phyloP scores from a whole-genome alignment of 768 basidiomycete species.

The Boletus fagicola region DNA sequence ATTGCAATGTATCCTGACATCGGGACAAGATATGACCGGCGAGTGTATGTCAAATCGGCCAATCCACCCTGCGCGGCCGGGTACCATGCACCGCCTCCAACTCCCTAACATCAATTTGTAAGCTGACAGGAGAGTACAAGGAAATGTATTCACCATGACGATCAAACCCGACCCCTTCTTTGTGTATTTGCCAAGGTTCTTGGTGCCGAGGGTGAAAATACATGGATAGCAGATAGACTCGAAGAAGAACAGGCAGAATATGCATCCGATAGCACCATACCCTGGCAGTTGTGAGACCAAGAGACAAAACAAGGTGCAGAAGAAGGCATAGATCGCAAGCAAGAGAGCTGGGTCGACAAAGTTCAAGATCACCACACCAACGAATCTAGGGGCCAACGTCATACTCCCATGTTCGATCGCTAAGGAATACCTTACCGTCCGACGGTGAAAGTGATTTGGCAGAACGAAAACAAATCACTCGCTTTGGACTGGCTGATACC shows the following conservation, averaged over 20 bases:
- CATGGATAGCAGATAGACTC: conserved; percentile 75
- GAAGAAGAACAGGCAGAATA: conserved; percentile 70
- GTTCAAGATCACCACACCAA: conserved; percentile 58
- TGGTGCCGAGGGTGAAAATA: conserved; percentile 65
- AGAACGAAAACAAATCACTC: conserved; percentile 67
- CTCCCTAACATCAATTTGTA: conserved; percentile 37
- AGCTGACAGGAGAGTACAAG: neutral
- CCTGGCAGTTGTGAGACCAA: conserved; percentile 51
- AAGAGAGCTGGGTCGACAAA: conserved; percentile 65
- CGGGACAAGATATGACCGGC: conserved; percentile 59
- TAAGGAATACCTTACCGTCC: conserved; percentile 43
- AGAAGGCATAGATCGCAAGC: conserved; percentile 50
- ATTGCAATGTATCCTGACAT: conserved; percentile 58
- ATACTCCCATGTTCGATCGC: neutral
- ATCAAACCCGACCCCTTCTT: conserved; percentile 63
- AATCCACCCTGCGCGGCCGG: conserved; percentile 58
- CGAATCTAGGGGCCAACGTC: conserved; percentile 44
- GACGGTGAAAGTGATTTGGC: conserved; percentile 65
- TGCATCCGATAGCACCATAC: conserved; percentile 52
- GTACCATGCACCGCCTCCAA: conserved; percentile 69
- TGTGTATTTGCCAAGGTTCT: conserved; percentile 59
- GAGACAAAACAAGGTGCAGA: conserved; percentile 52
- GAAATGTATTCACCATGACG: conserved; percentile 47
- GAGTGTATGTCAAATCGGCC: conserved; percentile 48
- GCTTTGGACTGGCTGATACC: conserved; percentile 51